Evolutionary conservation across 1,284 basidiomycete species (phyloP).

Genomic region (Takashimella tepidaria): DNA sequence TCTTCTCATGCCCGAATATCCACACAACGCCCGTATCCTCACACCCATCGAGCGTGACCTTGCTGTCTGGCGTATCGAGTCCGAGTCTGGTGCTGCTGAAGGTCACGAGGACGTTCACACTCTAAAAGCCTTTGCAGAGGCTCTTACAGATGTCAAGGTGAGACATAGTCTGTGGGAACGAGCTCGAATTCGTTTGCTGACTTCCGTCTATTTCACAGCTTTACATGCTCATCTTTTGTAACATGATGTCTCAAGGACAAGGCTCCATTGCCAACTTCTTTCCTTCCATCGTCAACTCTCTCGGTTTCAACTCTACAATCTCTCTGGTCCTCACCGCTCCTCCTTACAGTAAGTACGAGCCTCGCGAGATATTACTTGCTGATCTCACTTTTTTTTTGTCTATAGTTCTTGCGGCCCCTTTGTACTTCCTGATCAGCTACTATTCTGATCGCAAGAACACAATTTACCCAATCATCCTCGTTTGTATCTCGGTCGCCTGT

Average conservation of each 20-base stretch:
- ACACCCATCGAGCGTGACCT: conserved; percentile 26
- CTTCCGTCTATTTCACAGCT: conserved; percentile 11
- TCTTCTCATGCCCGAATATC: conserved; percentile 31
- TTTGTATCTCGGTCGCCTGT: conserved; percentile 14
- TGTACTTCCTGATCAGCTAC: background rate
- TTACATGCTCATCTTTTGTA: conserved; percentile 23
- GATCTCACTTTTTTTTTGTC: background rate
- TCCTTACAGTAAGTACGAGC: conserved; percentile 26
- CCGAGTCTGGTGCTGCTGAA: conserved; percentile 29
- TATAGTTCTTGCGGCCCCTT: background rate
- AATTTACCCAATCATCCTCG: conserved; percentile 23
- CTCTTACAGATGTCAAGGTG: conserved; percentile 29
- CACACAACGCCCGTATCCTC: conserved; percentile 27
- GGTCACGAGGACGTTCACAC: conserved; percentile 19
- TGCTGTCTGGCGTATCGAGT: conserved; percentile 34
- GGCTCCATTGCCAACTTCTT: conserved; percentile 35
- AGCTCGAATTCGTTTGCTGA: no score
- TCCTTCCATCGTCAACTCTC: conserved; percentile 32
- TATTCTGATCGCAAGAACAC: conserved; percentile 6
- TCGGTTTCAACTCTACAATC: conserved; percentile 39
- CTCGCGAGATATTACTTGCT: no score
- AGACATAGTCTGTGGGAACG: no score
- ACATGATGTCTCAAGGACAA: conserved; percentile 22
- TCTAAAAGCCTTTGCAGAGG: conserved; percentile 14
- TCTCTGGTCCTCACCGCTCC: conserved; percentile 45